Conservation (phyloP, 805 yeast species). For the Saccharomyces eubayanus region DNA sequence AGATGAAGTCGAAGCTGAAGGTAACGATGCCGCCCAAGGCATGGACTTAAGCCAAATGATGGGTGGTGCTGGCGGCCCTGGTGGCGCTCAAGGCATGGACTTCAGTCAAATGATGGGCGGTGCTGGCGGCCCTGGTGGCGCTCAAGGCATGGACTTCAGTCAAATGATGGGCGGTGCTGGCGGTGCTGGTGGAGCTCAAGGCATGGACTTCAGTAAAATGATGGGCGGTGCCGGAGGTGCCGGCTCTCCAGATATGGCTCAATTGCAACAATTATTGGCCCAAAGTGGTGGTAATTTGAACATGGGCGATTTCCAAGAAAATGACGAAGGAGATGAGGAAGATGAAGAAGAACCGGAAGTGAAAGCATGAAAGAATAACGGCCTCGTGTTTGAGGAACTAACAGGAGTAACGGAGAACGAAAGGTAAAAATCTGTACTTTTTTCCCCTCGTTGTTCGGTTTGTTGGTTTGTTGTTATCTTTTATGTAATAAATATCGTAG, state of each 20-base stretch:
- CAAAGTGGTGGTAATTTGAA: not conserved
- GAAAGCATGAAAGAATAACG: not conserved
- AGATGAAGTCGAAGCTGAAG: slow-evolving; percentile 43
- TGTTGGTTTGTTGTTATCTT: not conserved
- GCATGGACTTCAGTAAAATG: slow-evolving; percentile 23
- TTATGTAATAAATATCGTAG: not conserved
- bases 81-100: slow-evolving; percentile 25
- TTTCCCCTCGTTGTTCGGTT: not conserved
- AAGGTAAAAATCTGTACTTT: not conserved
- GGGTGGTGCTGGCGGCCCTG: slow-evolving; percentile 35
- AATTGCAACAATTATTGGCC: slow-evolving; percentile 2
- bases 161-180: slow-evolving; percentile 18
- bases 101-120: slow-evolving; percentile 28
- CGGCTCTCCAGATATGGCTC: slow-evolving; percentile 21
- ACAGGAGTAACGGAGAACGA: not conserved
- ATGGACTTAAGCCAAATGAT: slow-evolving; percentile 31
- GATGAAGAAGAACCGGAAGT: slow-evolving; percentile 3
- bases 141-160: slow-evolving; percentile 12
- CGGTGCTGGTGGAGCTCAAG: slow-evolving; percentile 34
- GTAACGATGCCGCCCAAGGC: slow-evolving; percentile 20
- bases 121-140: slow-evolving; percentile 38
- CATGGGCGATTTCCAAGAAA: slow-evolving; percentile 2
- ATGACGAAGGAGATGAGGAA: slow-evolving; percentile 3
- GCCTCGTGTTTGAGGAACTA: not conserved
- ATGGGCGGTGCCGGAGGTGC: slow-evolving; percentile 30